Evolutionary conservation across 106 monocot species (phyloP), one percentile per base, ranked within the genome.

Genomic region (Platanthera zijinensis): DNA sequence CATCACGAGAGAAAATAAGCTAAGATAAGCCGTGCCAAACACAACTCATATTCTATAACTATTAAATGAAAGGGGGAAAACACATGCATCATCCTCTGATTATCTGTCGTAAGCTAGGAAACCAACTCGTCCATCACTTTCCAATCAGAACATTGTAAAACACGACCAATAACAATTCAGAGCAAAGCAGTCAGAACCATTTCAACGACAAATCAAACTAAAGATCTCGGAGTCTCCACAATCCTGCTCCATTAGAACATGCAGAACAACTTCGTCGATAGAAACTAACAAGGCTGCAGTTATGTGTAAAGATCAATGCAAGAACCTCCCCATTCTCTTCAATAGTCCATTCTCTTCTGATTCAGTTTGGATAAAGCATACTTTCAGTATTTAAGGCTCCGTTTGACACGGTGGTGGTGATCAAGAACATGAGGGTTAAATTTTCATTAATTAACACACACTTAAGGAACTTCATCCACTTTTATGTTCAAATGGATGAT

Each of bases 161-260:
- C 0, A 50, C 50, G 72, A 51, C 8, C 19, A 72, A 25, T 72
- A 21, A 50, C 21, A 51, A 14, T 50, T 13, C 50, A 72, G 51
- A 72, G 13, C 15, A 72, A 51, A 45, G 18, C 21, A 18, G 72
- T 72, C 72, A 49, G 18, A 50, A 72, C 72, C 72, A 72, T 72
- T 72, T 72, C 72, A 72, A 51, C 50, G 7, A 49, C 19, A 49
- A 51, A 72, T 51, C 72, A 72, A 72, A 50, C 50, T 19, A 0
- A 18, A 21, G 50, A 70, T 14, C 45, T 14, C 3, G 10, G 21
- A 50, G 2, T 8, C 21, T 49, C 50, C 50, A 10, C 72, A 21
- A 50, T 72, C 50, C 72, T 6, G 18, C 9, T 50, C 50, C 50
- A n/a, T 51, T 22, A 70, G 45, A 70, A 10, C 45, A 72, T 51